These are phyloP conservation scores for Trichoderma asperellum DNA, from an alignment of 2,329 filamentous ascomycete genomes.

Conservation along the genomic window DNA sequence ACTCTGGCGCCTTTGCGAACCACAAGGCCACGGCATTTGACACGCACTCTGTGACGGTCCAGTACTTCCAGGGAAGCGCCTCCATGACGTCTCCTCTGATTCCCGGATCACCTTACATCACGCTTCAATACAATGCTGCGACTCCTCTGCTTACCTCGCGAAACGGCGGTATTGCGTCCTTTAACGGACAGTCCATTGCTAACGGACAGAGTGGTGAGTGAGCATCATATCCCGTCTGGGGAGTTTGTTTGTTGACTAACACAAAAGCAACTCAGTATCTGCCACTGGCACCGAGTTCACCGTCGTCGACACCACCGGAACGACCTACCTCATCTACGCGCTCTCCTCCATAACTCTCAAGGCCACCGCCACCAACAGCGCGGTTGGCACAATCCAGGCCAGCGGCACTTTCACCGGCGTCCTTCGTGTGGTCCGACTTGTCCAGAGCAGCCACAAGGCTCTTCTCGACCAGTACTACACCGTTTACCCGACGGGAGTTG, in stretches of 20 bases:
- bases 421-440: slow-evolving; percentile 34
- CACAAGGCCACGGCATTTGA: slow-evolving; percentile 36
- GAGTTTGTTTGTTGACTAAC: neutral
- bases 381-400: slow-evolving; percentile 31
- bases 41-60: slow-evolving; percentile 34
- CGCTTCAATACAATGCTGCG: slow-evolving; percentile 32
- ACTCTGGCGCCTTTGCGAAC: slow-evolving; percentile 33
- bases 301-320: slow-evolving; percentile 33
- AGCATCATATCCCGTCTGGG: too few species aligned
- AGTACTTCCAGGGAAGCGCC: slow-evolving; percentile 34
- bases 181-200: slow-evolving; percentile 33
- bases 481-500: slow-evolving; percentile 33
- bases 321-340: slow-evolving; percentile 34
- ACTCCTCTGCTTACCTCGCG: slow-evolving; percentile 32
- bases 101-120: slow-evolving; percentile 35
- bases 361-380: slow-evolving; percentile 30
- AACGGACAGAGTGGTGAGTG: slow-evolving; percentile 31
- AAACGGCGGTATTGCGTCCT: slow-evolving; percentile 32
- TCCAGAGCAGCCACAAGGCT: slow-evolving; percentile 31
- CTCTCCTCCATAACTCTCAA: slow-evolving; percentile 34
- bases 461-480: slow-evolving; percentile 33
- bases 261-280: slow-evolving; percentile 13
- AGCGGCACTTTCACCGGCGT: slow-evolving; percentile 31
- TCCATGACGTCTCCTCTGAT: slow-evolving; percentile 33
- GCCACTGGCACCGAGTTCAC: slow-evolving; percentile 34